Conservation (phyloP, 2,329 filamentous ascomycete species). For the Spiromastix sp. region DNA sequence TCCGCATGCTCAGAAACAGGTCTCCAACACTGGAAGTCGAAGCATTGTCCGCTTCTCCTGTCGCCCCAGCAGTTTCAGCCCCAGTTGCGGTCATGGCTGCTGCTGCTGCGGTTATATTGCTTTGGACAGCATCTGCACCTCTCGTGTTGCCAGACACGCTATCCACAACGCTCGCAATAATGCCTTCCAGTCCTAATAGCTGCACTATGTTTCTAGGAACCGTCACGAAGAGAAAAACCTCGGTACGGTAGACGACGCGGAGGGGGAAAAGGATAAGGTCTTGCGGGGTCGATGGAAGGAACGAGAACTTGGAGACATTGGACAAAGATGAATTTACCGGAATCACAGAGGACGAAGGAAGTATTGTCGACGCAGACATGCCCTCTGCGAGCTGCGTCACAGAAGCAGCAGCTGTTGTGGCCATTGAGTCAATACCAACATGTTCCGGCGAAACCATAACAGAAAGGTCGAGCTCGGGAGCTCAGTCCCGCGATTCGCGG, state of each 20-base stretch:
- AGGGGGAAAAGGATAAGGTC: conserved; percentile 10
- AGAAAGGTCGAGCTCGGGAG: too few relatives aligned
- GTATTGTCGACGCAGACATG: neutral
- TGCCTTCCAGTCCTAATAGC: conserved; percentile 9
- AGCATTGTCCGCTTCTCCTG: conserved; percentile 22
- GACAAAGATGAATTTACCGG: neutral
- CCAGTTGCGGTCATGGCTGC: conserved; percentile 21
- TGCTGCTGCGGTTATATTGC: conserved; percentile 2
- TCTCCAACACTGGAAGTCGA: conserved; percentile 31
- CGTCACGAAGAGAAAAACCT: conserved; percentile 12
- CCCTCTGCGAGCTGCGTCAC: too few relatives aligned
- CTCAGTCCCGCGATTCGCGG: too few relatives aligned
- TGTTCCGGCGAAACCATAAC: too few relatives aligned
- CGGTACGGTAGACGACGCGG: conserved; percentile 11
- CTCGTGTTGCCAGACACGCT: conserved; percentile 3
- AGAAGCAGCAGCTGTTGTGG: neutral
- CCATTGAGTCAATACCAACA: conserved; percentile 1
- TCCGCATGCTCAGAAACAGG: conserved; percentile 46
- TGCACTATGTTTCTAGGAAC: conserved; percentile 8
- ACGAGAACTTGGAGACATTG: conserved; percentile 1
- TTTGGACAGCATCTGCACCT: conserved; percentile 3
- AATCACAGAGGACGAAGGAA: neutral
- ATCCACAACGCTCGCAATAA: conserved; percentile 6
- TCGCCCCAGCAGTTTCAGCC: conserved; percentile 24
- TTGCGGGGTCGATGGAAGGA: conserved; percentile 1